These are phyloP conservation scores for Heritiera littoralis DNA, from an alignment of 345 rosid species.

Conservation along the genomic window DNA sequence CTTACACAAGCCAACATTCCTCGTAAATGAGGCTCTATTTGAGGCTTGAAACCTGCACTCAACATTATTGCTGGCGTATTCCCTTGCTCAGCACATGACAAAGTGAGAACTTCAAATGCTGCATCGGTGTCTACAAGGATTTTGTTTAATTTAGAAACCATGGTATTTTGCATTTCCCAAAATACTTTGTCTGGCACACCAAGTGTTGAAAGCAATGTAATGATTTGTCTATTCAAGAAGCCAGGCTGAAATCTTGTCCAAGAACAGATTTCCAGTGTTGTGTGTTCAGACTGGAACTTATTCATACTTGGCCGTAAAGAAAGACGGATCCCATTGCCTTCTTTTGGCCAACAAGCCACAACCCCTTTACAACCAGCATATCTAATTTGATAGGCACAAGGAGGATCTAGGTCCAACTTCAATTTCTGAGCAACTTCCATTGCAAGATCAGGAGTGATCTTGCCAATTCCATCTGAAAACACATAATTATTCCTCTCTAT, in stretches of 20 bases:
- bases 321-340: constrained; percentile 56
- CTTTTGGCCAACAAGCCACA: constrained; percentile 87
- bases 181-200: constrained; percentile 68
- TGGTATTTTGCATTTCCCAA: constrained; percentile 70
- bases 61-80: constrained; percentile 85
- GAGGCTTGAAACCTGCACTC: constrained; percentile 85
- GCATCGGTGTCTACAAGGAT: constrained; percentile 67
- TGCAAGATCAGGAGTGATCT: constrained; percentile 77
- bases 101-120: constrained; percentile 81
- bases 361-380: constrained; percentile 92
- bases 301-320: constrained; percentile 74
- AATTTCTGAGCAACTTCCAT: constrained; percentile 68
- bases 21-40: constrained; percentile 72
- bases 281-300: constrained; percentile 69
- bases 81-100: constrained; percentile 78
- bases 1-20: constrained; percentile 84
- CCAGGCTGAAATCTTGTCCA: constrained; percentile 97
- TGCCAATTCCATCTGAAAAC: constrained; percentile 94
- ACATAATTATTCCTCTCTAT: constrained; percentile 53
- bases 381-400: constrained; percentile 89
- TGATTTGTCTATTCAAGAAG: constrained; percentile 85
- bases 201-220: constrained; percentile 65
- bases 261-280: constrained; percentile 76
- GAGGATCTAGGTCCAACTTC: constrained; percentile 57
- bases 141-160: constrained; percentile 60